A percentile compares a stretch with the other conserved stretches of the same genome.
These are phyloP conservation scores for Fusarium decemcellulare DNA, from an alignment of 2,329 filamentous ascomycete genomes.

Conservation along the genomic window DNA sequence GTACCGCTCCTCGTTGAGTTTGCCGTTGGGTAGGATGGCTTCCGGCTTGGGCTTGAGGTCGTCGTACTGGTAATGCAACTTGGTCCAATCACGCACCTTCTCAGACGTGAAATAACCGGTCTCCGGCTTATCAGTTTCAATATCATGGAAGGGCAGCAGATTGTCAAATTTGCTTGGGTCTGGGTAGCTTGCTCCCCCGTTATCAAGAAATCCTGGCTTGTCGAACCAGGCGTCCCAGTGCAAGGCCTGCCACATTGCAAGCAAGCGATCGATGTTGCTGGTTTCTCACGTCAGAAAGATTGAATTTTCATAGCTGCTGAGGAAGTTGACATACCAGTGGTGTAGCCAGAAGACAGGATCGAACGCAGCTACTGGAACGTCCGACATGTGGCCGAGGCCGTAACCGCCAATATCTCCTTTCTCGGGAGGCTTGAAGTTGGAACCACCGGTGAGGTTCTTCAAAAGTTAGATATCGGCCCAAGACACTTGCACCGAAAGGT, in stretches of 20 bases:
- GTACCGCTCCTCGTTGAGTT: constrained; percentile 7
- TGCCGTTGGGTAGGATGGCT: neutral
- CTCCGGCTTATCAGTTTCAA: neutral
- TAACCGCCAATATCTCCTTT: no score
- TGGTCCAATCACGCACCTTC: constrained; percentile 16
- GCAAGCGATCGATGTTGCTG: constrained; percentile 23
- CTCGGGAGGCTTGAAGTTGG: no score
- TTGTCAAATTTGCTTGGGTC: neutral
- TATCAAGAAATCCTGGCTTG: neutral
- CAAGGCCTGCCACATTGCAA: constrained; percentile 29
- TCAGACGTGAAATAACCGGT: constrained; percentile 14
- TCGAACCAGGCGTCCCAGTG: constrained; percentile 31
- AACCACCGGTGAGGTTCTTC: neutral
- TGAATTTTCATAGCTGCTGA: no score
- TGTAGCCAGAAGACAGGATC: constrained; percentile 77
- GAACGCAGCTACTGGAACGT: constrained; percentile 70
- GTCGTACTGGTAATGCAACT: constrained; percentile 16
- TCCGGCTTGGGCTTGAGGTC: neutral
- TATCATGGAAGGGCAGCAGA: constrained; percentile 22
- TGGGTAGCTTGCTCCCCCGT: neutral
- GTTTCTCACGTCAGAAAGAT: neutral
- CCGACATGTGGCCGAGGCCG: constrained; percentile 66
- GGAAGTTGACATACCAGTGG: constrained; percentile 55
- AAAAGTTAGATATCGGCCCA: neutral
- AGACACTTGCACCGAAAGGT: neutral